Evolutionary conservation across 75 land plant genomes (phyloP).

Genomic region (Isoetes taiwanensis): DNA sequence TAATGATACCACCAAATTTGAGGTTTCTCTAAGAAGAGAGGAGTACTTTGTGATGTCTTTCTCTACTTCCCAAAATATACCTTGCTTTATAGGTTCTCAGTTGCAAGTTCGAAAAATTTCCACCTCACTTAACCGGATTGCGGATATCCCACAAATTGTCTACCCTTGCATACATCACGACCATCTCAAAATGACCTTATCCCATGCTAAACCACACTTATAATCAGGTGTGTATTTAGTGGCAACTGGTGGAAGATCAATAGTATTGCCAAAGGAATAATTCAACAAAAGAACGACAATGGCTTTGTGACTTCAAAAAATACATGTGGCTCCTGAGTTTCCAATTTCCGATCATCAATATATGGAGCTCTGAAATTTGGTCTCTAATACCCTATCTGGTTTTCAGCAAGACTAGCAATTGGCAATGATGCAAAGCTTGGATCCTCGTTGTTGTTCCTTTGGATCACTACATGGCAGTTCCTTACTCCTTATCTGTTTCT

Average conservation of each 20-base stretch:
- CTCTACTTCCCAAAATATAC: conserved; percentile 64
- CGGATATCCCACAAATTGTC: conserved; percentile 86
- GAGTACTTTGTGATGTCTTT: conserved; percentile 81
- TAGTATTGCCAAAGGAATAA: conserved; percentile 53
- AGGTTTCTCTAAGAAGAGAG: conserved; percentile 29
- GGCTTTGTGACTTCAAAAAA: too few species aligned
- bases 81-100: conserved; percentile 56
- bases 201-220: conserved; percentile 31
- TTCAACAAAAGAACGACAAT: conserved; percentile 22
- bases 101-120: conserved; percentile 79
- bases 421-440: too few species aligned
- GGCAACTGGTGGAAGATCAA: conserved; percentile 29
- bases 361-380: too few species aligned
- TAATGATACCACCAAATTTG: conserved; percentile 41
- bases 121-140: conserved; percentile 71
- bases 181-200: conserved; percentile 49
- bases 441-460: too few species aligned
- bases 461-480: too few species aligned
- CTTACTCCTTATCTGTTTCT: too few species aligned
- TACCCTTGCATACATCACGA: conserved; percentile 48
- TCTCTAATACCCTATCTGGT: too few species aligned
- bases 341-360: too few species aligned
- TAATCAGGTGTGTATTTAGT: conserved; percentile 37
- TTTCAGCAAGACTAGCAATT: too few species aligned
- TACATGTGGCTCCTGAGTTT: too few species aligned